A percentile compares a stretch with the other conserved stretches of the same genome.
phyloP scores from a whole-genome alignment of 176 grass and related monocot species.

The Phragmites australis region DNA sequence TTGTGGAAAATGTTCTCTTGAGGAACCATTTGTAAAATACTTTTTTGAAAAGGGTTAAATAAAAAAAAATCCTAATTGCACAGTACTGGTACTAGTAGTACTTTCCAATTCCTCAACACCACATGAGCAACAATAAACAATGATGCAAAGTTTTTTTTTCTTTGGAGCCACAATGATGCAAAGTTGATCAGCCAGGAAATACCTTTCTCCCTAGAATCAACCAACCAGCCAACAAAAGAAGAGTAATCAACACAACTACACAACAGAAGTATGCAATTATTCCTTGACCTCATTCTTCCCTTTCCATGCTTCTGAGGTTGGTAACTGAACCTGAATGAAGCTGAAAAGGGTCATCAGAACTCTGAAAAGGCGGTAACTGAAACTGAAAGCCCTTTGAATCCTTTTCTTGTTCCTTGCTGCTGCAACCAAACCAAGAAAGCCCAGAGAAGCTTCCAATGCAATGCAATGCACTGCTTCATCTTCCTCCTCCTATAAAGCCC shows the following conservation, averaged over 20 bases:
- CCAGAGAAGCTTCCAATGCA: conserved; percentile 9
- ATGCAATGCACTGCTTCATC: neutral
- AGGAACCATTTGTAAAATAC: too few relatives aligned
- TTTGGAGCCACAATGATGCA: neutral
- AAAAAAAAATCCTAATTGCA: too few relatives aligned
- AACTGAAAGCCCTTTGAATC: neutral
- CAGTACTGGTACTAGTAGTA: neutral
- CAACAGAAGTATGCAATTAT: neutral
- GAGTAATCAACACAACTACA: neutral
- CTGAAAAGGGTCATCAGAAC: conserved; percentile 19
- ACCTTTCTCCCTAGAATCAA: conserved; percentile 17
- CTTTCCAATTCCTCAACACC: neutral
- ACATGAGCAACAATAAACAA: neutral
- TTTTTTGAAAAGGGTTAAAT: too few relatives aligned
- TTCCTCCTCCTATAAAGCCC: conserved; percentile 3
- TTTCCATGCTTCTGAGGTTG: conserved; percentile 7
- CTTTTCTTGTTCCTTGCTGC: conserved; percentile 27
- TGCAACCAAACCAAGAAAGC: conserved; percentile 19
- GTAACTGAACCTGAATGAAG: neutral
- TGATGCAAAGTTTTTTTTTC: neutral
- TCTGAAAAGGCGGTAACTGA: neutral
- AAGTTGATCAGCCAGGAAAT: conserved; percentile 14
- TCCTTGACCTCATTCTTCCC: conserved; percentile 5
- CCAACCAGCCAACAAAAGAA: neutral
- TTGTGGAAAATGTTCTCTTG: too few relatives aligned